Evolutionary conservation across 805 yeast species (phyloP).

Genomic region (Kluyveromyces siamensis): DNA sequence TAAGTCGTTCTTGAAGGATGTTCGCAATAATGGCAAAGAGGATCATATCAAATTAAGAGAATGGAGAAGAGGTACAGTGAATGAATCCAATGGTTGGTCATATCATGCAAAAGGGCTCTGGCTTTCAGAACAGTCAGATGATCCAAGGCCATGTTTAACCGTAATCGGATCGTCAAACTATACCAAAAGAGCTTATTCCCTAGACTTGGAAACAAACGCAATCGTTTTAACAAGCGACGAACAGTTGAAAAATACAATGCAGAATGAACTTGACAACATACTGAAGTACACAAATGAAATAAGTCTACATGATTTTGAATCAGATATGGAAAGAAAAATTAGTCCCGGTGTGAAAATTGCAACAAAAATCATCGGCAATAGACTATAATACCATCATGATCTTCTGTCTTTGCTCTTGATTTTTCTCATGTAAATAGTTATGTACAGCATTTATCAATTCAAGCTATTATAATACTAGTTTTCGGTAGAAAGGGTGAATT

Average conservation of each 20-base stretch:
- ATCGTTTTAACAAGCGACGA: constrained; percentile 64
- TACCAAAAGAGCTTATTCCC: constrained; percentile 78
- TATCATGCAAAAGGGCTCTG: constrained; percentile 97
- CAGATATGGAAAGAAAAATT: constrained; percentile 51
- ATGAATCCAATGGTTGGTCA: constrained; percentile 84
- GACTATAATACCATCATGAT: constrained; percentile 27
- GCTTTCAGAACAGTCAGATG: constrained; percentile 43
- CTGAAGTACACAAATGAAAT: constrained; percentile 43
- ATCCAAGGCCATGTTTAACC: constrained; percentile 57
- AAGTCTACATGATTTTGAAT: constrained; percentile 49
- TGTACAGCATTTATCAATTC: neutral
- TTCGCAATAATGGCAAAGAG: constrained; percentile 34
- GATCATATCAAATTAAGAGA: constrained; percentile 52
- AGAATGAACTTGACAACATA: constrained; percentile 54
- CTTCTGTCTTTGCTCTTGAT: neutral
- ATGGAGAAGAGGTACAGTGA: constrained; percentile 84
- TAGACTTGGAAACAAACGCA: constrained; percentile 85
- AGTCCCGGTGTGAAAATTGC: constrained; percentile 58
- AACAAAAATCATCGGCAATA: constrained; percentile 51
- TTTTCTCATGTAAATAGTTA: neutral
- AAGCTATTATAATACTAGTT: constrained; percentile 1
- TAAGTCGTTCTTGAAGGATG: constrained; percentile 50
- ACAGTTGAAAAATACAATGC: constrained; percentile 47
- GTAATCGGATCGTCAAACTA: constrained; percentile 90
- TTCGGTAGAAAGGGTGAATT: constrained; percentile 16